phyloP scores from a whole-genome alignment of 2,329 filamentous ascomycete genomes.

The Curvularia spicifera region DNA sequence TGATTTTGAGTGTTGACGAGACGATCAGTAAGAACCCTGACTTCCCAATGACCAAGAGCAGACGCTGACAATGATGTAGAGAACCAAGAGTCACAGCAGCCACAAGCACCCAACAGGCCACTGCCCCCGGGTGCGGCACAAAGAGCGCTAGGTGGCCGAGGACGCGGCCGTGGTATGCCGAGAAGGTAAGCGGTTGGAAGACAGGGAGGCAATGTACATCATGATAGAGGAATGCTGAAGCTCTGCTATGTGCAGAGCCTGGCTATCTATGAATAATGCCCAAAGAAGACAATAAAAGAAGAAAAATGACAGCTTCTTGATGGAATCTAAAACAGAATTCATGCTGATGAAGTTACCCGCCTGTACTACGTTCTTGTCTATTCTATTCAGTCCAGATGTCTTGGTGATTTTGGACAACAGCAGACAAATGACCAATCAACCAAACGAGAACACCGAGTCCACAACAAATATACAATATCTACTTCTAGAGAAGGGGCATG shows the following conservation, averaged over 20 bases:
- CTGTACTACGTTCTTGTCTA: not conserved
- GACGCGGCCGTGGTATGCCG: constrained; percentile 74
- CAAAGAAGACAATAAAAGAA: constrained; percentile 20
- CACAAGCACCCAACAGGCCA: constrained; percentile 78
- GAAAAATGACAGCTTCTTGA: constrained; percentile 1
- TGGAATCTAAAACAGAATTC: constrained; percentile 3
- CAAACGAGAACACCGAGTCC: not conserved
- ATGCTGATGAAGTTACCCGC: not conserved
- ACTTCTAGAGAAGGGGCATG: not conserved
- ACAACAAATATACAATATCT: not conserved
- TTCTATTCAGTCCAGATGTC: not conserved
- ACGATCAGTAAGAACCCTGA: constrained; percentile 74
- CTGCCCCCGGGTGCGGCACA: constrained; percentile 74
- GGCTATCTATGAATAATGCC: constrained; percentile 44
- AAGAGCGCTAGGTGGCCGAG: constrained; percentile 81
- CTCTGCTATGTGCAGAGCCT: constrained; percentile 23
- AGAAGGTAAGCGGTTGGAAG: constrained; percentile 63
- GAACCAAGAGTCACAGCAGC: constrained; percentile 90
- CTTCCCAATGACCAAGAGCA: not conserved
- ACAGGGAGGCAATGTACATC: constrained; percentile 27
- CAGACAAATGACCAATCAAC: not conserved
- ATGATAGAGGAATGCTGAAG: constrained; percentile 27
- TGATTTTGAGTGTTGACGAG: constrained; percentile 96
- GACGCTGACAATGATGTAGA: constrained; percentile 51
- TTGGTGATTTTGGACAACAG: not conserved